Conservation (phyloP, 306 rosid species). For the Morella rubra region DNA sequence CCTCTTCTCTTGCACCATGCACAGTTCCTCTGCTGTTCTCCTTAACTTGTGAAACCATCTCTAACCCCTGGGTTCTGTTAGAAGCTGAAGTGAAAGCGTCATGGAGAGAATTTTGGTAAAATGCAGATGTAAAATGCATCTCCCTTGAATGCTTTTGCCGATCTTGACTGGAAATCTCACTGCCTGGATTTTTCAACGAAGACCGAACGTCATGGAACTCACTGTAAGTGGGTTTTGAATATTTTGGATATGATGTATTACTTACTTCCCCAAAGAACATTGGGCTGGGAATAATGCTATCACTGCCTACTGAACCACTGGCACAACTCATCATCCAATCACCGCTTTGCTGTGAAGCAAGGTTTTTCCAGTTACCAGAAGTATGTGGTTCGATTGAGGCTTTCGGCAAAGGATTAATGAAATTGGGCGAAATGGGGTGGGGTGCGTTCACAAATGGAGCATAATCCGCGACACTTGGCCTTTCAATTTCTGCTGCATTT, state of each 20-base stretch:
- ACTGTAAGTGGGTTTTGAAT: conserved; percentile 26
- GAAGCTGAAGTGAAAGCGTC: conserved; percentile 55
- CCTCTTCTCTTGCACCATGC: conserved; percentile 31
- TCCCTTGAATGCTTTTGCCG: conserved; percentile 38
- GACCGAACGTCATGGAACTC: conserved; percentile 28
- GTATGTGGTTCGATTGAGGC: conserved; percentile 27
- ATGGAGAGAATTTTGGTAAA: conserved; percentile 51
- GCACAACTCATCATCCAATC: conserved; percentile 58
- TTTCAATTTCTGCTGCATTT: conserved; percentile 25
- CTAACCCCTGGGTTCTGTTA: conserved; percentile 28
- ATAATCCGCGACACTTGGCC: conserved; percentile 27
- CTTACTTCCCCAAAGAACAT: conserved; percentile 27
- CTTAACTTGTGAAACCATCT: conserved; percentile 37
- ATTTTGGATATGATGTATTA: conserved; percentile 26
- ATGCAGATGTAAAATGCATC: conserved; percentile 32
- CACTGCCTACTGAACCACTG: conserved; percentile 27
- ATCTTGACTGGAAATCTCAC: conserved; percentile 26
- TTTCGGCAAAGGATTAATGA: conserved; percentile 24
- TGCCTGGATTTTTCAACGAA: conserved; percentile 10
- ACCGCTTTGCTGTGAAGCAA: conserved; percentile 31
- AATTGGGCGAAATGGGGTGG: conserved; percentile 2
- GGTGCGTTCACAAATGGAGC: conserved; percentile 30
- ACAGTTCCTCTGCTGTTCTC: conserved; percentile 20
- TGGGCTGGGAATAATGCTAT: conserved; percentile 18
- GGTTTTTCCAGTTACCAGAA: conserved; percentile 43